Conservation (phyloP, 352 stramenopile genomes). For the Peronospora destructor region DNA sequence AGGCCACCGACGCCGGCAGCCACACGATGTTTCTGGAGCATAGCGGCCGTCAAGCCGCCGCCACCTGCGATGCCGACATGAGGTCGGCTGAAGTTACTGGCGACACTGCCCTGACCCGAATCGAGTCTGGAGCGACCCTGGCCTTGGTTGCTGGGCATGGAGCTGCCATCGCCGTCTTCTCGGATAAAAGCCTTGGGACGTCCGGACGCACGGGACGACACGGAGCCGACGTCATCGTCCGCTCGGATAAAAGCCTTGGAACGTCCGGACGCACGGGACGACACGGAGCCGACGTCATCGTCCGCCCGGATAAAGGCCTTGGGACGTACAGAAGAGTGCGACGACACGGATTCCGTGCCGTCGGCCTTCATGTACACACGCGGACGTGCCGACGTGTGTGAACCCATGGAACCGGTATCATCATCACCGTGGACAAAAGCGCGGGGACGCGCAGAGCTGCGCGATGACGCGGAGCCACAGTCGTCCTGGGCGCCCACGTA, state of each 20-base stretch:
- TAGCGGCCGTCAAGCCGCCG: slow-evolving; percentile 31
- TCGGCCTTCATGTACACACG: slow-evolving; percentile 9
- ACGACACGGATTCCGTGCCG: not conserved
- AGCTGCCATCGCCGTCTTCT: slow-evolving; percentile 22
- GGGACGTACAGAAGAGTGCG: slow-evolving; percentile 13
- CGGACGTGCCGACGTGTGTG: slow-evolving; percentile 17
- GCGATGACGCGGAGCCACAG: slow-evolving; percentile 19
- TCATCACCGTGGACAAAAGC: slow-evolving; percentile 29
- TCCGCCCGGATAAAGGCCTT: slow-evolving; percentile 26
- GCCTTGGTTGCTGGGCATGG: slow-evolving; percentile 29
- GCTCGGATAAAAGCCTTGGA: slow-evolving; percentile 26
- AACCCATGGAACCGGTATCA: slow-evolving; percentile 28
- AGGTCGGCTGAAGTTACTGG: slow-evolving; percentile 17
- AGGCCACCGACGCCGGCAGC: slow-evolving; percentile 6
- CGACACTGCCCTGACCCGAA: slow-evolving; percentile 15
- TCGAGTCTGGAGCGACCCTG: slow-evolving; percentile 14
- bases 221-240: slow-evolving; percentile 30
- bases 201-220: slow-evolving; percentile 19
- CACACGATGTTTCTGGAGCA: slow-evolving; percentile 32
- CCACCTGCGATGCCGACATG: slow-evolving; percentile 30
- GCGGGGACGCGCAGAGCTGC: slow-evolving; percentile 19
- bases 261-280: slow-evolving; percentile 19
- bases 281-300: slow-evolving; percentile 25
- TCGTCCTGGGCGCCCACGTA: slow-evolving; percentile 31
- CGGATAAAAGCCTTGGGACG: slow-evolving; percentile 27